Evolutionary conservation across 2,329 filamentous ascomycete genomes (phyloP).

Genomic region (Sporothrix variecibatus): DNA sequence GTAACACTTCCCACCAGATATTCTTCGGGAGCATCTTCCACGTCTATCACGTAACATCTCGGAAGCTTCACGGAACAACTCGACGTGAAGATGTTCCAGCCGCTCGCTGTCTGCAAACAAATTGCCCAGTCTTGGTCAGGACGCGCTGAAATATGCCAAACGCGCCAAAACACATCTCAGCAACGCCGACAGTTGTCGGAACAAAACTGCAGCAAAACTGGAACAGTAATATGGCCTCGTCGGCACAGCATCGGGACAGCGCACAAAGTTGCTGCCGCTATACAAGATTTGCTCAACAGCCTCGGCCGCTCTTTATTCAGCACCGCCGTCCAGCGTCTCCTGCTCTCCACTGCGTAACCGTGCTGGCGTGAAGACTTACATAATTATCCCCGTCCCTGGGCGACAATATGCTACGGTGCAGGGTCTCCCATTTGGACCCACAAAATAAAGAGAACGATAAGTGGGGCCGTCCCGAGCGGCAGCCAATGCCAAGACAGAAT

Average conservation of each 20-base stretch:
- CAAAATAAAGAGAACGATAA: background rate
- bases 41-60: background rate
- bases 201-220: background rate
- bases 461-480: background rate
- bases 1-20: background rate
- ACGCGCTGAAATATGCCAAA: background rate
- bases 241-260: background rate
- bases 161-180: background rate
- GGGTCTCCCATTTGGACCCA: background rate
- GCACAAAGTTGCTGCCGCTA: conserved; percentile 1
- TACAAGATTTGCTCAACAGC: background rate
- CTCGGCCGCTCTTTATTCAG: background rate
- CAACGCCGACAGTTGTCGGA: background rate
- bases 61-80: background rate
- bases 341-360: background rate
- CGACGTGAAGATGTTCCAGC: background rate
- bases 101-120: background rate
- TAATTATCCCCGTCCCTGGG: background rate
- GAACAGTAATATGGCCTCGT: background rate
- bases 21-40: background rate
- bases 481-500: background rate
- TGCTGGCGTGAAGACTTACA: background rate
- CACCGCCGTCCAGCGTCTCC: background rate
- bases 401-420: background rate
- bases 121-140: background rate